A percentile compares a stretch with the other conserved stretches of the same genome.
Evolutionary conservation across 2,329 filamentous ascomycete genomes (phyloP).

Genomic region (Paraphoma chrysanthemicola): DNA sequence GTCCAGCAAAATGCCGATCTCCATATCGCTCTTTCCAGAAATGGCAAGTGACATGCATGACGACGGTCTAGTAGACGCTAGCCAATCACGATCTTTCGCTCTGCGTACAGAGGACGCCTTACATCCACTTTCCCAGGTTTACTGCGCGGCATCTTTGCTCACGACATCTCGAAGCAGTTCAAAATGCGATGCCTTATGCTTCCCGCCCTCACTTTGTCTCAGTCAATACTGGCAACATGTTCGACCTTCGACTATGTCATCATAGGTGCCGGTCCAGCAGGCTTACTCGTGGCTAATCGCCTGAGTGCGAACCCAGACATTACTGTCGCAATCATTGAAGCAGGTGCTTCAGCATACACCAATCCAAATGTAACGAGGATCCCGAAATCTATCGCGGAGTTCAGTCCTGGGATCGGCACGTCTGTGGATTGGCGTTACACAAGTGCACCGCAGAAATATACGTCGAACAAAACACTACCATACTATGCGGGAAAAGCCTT

Average conservation of each 20-base stretch:
- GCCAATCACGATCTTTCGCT: not conserved
- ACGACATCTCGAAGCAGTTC: not conserved
- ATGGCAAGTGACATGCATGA: not conserved
- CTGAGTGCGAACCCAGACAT: conserved; percentile 29
- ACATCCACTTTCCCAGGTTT: not conserved
- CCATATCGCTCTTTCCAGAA: not conserved
- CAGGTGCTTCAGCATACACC: conserved; percentile 36
- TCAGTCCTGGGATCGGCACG: conserved; percentile 28
- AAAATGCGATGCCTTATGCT: not conserved
- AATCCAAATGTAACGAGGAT: conserved; percentile 41
- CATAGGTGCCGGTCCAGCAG: conserved; percentile 43
- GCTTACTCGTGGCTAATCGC: conserved; percentile 39
- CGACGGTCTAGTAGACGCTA: not conserved
- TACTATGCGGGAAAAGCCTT: conserved; percentile 53
- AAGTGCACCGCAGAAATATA: conserved; percentile 49
- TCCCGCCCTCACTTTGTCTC: not conserved
- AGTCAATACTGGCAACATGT: conserved; percentile 13
- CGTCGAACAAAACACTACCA: conserved; percentile 28
- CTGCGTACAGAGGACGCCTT: not conserved
- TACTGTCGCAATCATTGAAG: conserved; percentile 43
- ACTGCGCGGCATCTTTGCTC: not conserved
- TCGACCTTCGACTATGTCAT: conserved; percentile 43
- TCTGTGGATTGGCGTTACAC: conserved; percentile 52
- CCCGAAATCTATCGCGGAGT: conserved; percentile 25
- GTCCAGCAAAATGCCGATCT: not conserved